Evolutionary conservation across 2,329 filamentous ascomycete species (phyloP), one percentile per base, ranked within the genome.

Genomic region (Aspergillus latus): DNA sequence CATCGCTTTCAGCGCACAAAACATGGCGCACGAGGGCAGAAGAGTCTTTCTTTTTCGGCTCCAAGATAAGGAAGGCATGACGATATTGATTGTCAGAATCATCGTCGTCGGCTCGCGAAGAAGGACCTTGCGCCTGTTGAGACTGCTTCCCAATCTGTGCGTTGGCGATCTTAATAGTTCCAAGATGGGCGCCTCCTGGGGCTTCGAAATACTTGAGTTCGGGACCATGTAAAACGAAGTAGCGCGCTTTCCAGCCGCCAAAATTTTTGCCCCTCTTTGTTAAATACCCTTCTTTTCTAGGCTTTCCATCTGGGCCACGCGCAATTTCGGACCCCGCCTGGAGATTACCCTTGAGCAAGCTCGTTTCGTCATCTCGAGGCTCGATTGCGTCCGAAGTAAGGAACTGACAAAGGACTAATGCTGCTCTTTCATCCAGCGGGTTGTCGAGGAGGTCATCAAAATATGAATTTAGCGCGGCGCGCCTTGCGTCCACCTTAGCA

Each of bases 211-310:
- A 99, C 66, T 89, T 92, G 66, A 99, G 77, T 56, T 87, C 81
- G 4, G 87, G 83, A 8, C 86, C 86, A 64, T 89, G 84, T 3
- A 90, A 77, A 11, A 88, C 80, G 66, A 89, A 89, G 66, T 85
- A 89, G 56, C 87, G 78, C 9, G 92, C 92, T 75, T 99, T 99
- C 94, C 94, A 99, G 48, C 94, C 94, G 51, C 94, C 94, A 76
- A 99, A 99, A 68, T 97, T 97, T 80, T 99, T 99, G 49, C 94
- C 94, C 64, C 90, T 85, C 78, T 99, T 99, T 1, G 94, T 97
- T 49, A 99, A 78, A 72, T 97, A 99, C 8, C 94, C 94, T 68
- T 87, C 92, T 68, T 90, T 91, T 57, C 87, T 81, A 7, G 88
- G 85, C 48, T 86, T 84, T 3, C 86, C 85, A 64, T 87, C 84